Percentiles rank a stretch among this genome's conserved stretches.
Evolutionary conservation across 352 stramenopile genomes (phyloP).

Genomic region (Phytopythium delawarense): DNA sequence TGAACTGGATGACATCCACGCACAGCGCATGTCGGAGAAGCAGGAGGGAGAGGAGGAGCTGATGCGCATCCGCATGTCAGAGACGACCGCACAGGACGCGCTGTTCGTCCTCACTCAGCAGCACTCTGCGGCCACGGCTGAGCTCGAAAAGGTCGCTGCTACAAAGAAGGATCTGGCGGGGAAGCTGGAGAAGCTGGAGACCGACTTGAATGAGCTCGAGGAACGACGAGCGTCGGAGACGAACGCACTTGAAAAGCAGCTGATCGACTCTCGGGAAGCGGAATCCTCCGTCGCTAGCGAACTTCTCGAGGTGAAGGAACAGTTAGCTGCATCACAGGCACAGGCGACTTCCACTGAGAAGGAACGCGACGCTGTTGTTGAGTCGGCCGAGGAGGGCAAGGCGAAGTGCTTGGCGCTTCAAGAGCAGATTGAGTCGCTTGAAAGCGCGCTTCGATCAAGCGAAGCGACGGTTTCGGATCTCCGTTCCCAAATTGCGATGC

Average conservation of each 20-base stretch:
- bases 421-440: neutral
- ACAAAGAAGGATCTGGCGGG: neutral
- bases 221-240: conserved; percentile 11
- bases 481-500: neutral
- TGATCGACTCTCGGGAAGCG: conserved; percentile 1
- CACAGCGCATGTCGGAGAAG: conserved; percentile 7
- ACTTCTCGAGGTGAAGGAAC: conserved; percentile 9
- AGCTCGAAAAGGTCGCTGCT: conserved; percentile 4
- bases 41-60: conserved; percentile 9
- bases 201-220: conserved; percentile 13
- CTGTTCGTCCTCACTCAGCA: conserved; percentile 9
- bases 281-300: conserved; percentile 3
- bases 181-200: conserved; percentile 6
- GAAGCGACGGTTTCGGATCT: conserved; percentile 3
- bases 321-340: conserved; percentile 7
- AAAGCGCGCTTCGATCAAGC: neutral
- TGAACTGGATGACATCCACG: conserved; percentile 14
- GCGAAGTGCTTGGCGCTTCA: neutral
- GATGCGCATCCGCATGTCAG: conserved; percentile 10
- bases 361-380: conserved; percentile 1
- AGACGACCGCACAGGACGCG: conserved; percentile 7
- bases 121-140: neutral
- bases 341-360: conserved; percentile 1
- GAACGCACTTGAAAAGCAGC: conserved; percentile 8
- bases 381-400: neutral